phyloP scores from a whole-genome alignment of 2,329 filamentous ascomycete species.

The Mycosphaerella arachidis region DNA sequence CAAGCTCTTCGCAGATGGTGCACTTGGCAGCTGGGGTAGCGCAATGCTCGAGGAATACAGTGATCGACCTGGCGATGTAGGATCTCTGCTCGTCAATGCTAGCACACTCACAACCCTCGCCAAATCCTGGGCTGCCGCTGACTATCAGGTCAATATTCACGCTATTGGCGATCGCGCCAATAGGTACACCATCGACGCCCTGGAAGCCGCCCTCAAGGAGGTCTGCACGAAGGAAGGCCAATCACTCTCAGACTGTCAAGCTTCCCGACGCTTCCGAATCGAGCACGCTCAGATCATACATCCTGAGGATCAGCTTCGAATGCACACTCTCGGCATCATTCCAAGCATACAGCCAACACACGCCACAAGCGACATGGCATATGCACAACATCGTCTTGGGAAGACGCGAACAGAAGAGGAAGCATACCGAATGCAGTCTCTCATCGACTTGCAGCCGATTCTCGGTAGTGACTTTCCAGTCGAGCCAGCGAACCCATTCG shows the following conservation, averaged over 20 bases:
- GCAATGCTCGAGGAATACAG: neutral
- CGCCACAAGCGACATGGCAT: neutral
- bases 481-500: neutral
- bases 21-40: constrained; percentile 1
- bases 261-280: neutral
- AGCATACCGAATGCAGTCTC: constrained; percentile 1
- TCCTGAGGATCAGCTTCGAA: neutral
- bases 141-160: constrained; percentile 1
- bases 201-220: neutral
- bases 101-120: neutral
- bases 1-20: constrained; percentile 2
- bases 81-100: neutral
- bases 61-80: neutral
- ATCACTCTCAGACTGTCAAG: neutral
- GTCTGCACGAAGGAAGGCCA: neutral
- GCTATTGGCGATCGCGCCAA: neutral
- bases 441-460: neutral
- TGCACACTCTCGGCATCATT: neutral
- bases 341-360: constrained; percentile 1
- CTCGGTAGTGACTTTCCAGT: neutral
- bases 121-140: neutral
- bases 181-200: neutral
- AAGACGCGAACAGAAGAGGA: neutral
- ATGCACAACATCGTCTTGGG: neutral
- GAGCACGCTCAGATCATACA: neutral